Conservation (phyloP, 192 early-diverging fungal genomes). For the Coemansia sp. region DNA sequence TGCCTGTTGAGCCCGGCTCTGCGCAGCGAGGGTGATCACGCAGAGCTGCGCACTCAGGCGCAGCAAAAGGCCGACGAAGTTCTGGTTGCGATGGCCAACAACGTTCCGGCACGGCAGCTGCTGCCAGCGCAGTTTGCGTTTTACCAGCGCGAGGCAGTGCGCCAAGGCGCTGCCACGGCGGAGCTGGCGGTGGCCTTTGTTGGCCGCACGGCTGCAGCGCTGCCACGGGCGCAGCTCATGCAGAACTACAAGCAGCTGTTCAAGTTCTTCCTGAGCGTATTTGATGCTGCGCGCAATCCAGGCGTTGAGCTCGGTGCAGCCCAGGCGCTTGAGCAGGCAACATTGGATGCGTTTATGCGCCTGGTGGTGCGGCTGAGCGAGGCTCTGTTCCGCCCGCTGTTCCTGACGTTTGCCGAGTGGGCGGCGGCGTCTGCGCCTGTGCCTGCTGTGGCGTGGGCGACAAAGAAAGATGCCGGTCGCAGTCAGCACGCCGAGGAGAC, state of each 20-base stretch:
- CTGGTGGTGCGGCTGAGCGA: slow-evolving; percentile 92
- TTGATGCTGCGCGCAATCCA: slow-evolving; percentile 57
- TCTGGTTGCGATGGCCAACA: slow-evolving; percentile 27
- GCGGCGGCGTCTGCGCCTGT: slow-evolving; percentile 13
- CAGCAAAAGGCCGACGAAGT: slow-evolving; percentile 22
- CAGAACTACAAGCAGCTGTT: slow-evolving; percentile 77
- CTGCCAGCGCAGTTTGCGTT: slow-evolving; percentile 47
- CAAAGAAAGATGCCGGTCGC: slow-evolving; percentile 45
- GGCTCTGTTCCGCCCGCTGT: slow-evolving; percentile 90
- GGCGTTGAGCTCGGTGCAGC: slow-evolving; percentile 42
- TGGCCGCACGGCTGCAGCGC: slow-evolving; percentile 61
- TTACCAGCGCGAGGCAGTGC: slow-evolving; percentile 57
- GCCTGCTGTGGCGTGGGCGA: slow-evolving; percentile 38
- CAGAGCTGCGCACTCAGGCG: slow-evolving; percentile 25
- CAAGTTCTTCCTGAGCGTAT: slow-evolving; percentile 78
- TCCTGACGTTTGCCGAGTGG: slow-evolving; percentile 73
- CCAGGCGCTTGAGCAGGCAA: slow-evolving; percentile 63
- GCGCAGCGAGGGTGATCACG: slow-evolving; percentile 3
- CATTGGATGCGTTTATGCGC: slow-evolving; percentile 75
- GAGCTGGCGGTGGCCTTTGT: slow-evolving; percentile 57
- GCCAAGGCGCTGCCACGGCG: slow-evolving; percentile 52
- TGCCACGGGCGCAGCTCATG: slow-evolving; percentile 67
- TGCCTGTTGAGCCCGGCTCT: slow-evolving; percentile 29
- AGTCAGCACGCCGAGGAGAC: slow-evolving; percentile 29
- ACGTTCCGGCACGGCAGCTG: slow-evolving; percentile 47